Conservation (phyloP, 2,329 filamentous ascomycete species). For the Fusarium ambrosium region DNA sequence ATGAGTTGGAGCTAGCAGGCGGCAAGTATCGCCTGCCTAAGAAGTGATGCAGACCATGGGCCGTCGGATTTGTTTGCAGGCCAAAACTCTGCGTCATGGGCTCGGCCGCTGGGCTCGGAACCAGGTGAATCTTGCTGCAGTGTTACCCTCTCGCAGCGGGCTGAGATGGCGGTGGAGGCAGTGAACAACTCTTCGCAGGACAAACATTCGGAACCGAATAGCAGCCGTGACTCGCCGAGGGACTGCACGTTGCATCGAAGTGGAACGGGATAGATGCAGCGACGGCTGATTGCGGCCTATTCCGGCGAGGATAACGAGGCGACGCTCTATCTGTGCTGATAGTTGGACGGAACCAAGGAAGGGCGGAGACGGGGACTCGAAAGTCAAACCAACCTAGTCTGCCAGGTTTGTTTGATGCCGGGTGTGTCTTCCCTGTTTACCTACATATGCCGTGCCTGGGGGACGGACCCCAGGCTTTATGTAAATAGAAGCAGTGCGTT, state of each 20-base stretch:
- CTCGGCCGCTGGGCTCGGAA: conserved; percentile 5
- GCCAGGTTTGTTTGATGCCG: conserved; percentile 4
- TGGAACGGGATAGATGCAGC: conserved; percentile 10
- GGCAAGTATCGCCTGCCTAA: conserved; percentile 78
- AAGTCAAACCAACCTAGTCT: conserved; percentile 1
- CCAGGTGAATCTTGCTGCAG: conserved; percentile 30
- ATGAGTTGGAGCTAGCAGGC: conserved; percentile 76
- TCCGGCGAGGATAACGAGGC: conserved; percentile 1
- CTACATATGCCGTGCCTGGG: conserved; percentile 29
- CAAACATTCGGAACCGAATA: conserved; percentile 22
- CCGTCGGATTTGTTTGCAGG: conserved; percentile 7
- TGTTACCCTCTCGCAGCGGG: conserved; percentile 24
- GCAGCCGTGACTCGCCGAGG: conserved; percentile 9
- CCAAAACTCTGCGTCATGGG: conserved; percentile 12
- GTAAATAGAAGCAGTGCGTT: conserved; percentile 36
- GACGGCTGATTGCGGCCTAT: conserved; percentile 7
- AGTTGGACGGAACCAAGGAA: conserved; percentile 6
- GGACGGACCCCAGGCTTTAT: conserved; percentile 21
- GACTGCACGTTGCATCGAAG: conserved; percentile 13
- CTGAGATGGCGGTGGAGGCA: conserved; percentile 18
- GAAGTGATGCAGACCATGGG: conserved; percentile 58
- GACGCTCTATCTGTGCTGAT: background rate
- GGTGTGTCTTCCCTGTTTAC: conserved; percentile 21
- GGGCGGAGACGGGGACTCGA: background rate
- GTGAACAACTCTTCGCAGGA: conserved; percentile 16